Evolutionary conservation across 805 yeast genomes (phyloP).

Genomic region (Cyberlindnera japonica): DNA sequence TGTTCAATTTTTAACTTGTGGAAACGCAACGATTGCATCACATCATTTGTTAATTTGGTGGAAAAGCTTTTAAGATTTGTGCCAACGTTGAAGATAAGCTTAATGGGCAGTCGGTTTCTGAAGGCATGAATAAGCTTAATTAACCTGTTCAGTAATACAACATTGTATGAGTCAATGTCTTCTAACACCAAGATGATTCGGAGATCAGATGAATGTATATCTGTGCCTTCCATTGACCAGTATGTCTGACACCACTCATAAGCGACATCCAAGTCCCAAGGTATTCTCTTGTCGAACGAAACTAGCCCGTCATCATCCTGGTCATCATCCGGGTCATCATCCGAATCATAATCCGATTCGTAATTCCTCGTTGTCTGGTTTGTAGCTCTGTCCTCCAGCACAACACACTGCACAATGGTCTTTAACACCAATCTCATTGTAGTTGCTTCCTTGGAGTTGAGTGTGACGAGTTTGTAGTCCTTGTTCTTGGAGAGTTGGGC

Average conservation of each 20-base stretch:
- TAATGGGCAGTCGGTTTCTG: slow-evolving; percentile 20
- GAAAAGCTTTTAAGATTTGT: slow-evolving; percentile 19
- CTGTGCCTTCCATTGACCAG: slow-evolving; percentile 3
- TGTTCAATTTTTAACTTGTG: slow-evolving; percentile 24
- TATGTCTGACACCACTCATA: slow-evolving; percentile 24
- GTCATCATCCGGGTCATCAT: slow-evolving; percentile 12
- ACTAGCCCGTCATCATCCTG: slow-evolving; percentile 15
- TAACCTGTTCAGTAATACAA: slow-evolving; percentile 18
- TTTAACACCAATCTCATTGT: slow-evolving; percentile 25
- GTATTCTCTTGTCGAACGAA: slow-evolving; percentile 20
- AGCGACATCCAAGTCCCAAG: slow-evolving; percentile 26
- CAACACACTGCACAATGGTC: slow-evolving; percentile 19
- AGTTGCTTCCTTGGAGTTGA: slow-evolving; percentile 26
- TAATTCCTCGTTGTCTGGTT: neutral
- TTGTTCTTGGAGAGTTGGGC: slow-evolving; percentile 7
- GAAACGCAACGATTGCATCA: slow-evolving; percentile 14
- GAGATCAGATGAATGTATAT: slow-evolving; percentile 8
- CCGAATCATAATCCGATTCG: slow-evolving; percentile 6
- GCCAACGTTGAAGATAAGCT: slow-evolving; percentile 25
- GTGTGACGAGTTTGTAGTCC: slow-evolving; percentile 14
- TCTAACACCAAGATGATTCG: slow-evolving; percentile 24
- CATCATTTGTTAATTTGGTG: slow-evolving; percentile 19
- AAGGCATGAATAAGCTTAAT: slow-evolving; percentile 18
- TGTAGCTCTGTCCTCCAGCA: neutral
- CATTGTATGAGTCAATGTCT: slow-evolving; percentile 26